These are phyloP conservation scores for Chrysophaeum taylorii DNA, from an alignment of 352 stramenopile genomes.

Conservation along the genomic window DNA sequence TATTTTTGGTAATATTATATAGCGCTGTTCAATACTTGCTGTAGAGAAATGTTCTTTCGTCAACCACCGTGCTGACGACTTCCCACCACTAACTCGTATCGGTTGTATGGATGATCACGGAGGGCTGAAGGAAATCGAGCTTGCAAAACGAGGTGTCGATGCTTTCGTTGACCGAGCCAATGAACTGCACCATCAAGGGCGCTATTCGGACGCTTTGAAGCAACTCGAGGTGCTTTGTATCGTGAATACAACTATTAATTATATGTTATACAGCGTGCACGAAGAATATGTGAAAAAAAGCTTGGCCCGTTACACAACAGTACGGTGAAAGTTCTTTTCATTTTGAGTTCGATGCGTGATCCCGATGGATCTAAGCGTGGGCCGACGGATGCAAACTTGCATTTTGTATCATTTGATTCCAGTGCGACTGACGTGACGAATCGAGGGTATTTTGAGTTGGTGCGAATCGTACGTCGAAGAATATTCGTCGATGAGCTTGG, in stretches of 20 bases:
- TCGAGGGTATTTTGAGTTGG: neutral
- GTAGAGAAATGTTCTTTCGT: no score
- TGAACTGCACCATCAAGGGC: constrained; percentile 13
- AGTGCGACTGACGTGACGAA: neutral
- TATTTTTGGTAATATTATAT: no score
- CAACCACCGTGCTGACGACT: no score
- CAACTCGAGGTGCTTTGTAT: neutral
- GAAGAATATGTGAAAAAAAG: constrained; percentile 10
- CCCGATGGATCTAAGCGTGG: neutral
- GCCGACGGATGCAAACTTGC: neutral
- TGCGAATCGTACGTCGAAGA: neutral
- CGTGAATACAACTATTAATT: neutral
- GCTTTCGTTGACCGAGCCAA: constrained; percentile 10
- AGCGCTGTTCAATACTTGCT: no score
- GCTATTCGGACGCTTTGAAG: constrained; percentile 5
- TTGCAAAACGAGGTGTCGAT: constrained; percentile 6
- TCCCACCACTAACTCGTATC: no score
- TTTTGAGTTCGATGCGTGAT: constrained; percentile 1
- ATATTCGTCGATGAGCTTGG: constrained; percentile 2
- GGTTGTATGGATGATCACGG: no score
- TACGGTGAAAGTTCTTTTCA: constrained; percentile 13
- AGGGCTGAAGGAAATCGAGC: no score
- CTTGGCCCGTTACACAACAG: neutral
- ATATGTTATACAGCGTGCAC: neutral
- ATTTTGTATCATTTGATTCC: neutral